Evolutionary conservation across 257 asterid genomes (phyloP).

Genomic region (Capsicum pubescens): DNA sequence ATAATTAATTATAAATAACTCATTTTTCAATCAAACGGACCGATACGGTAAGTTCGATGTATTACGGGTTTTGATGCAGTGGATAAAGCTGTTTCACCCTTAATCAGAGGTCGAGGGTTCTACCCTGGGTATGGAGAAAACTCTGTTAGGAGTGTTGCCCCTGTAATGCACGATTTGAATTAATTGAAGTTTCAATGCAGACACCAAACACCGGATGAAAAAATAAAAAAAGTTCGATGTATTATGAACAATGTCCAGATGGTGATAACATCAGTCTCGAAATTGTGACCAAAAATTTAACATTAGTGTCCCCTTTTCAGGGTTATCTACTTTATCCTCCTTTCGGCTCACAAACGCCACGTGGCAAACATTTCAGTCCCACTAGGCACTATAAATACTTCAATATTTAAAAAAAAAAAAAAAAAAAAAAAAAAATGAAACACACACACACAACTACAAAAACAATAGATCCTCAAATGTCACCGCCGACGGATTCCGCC

Average conservation of each 20-base stretch:
- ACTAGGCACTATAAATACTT: background rate
- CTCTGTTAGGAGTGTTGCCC: too few species aligned
- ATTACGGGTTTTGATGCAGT: too few species aligned
- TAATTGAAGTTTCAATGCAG: too few species aligned
- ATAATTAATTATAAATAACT: too few species aligned
- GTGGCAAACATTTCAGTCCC: background rate
- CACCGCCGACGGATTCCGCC: slow-evolving; percentile 35
- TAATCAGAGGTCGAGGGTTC: too few species aligned
- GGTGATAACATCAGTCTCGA: background rate
- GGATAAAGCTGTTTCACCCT: too few species aligned
- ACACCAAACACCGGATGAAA: too few species aligned
- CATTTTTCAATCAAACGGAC: too few species aligned
- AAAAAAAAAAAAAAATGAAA: too few species aligned
- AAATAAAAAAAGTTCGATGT: too few species aligned
- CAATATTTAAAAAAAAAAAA: background rate
- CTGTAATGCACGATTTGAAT: too few species aligned
- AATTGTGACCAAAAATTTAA: background rate
- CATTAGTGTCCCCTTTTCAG: background rate
- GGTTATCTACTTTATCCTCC: background rate
- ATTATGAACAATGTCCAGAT: background rate
- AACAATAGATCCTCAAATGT: background rate
- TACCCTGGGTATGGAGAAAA: too few species aligned
- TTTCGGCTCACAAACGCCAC: background rate
- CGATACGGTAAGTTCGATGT: background rate
- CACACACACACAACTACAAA: background rate